These are phyloP conservation scores for Crithidia sp. DNA, from an alignment of 208 protist genomes.

Conservation along the genomic window DNA sequence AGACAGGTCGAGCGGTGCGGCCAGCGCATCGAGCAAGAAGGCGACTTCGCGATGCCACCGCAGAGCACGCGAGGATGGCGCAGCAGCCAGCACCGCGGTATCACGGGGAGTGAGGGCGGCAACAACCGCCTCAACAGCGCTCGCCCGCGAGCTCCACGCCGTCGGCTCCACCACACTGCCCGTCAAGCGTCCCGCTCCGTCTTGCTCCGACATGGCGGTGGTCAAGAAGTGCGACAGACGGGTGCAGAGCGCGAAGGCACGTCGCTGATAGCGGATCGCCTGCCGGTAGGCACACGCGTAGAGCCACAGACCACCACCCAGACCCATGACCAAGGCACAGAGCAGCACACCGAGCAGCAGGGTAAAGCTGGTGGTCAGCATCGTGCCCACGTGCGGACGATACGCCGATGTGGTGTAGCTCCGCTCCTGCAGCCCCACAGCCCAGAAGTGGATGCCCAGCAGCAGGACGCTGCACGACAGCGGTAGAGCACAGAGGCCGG, in stretches of 20 bases:
- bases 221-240: conserved; percentile 1
- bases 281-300: conserved; percentile 20
- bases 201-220: too few species aligned
- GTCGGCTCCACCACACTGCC: too few species aligned
- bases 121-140: too few species aligned
- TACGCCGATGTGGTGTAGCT: neutral
- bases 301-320: conserved; percentile 7
- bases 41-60: conserved; percentile 27
- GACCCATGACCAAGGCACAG: conserved; percentile 17
- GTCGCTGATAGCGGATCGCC: conserved; percentile 18
- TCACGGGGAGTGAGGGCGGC: too few species aligned
- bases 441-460: conserved; percentile 56
- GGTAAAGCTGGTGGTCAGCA: conserved; percentile 27
- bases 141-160: too few species aligned
- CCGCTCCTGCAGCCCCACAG: conserved; percentile 21
- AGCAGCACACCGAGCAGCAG: conserved; percentile 20
- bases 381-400: conserved; percentile 16
- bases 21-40: conserved; percentile 4
- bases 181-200: too few species aligned
- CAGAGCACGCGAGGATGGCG: neutral
- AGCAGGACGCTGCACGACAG: conserved; percentile 32
- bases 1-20: neutral
- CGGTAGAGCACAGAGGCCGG: conserved; percentile 21
- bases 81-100: neutral
- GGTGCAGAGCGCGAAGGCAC: conserved; percentile 25